Base-by-base conservation (phyloP, 495 filamentous ascomycete species). In the Tuber melanosporum region DNA sequence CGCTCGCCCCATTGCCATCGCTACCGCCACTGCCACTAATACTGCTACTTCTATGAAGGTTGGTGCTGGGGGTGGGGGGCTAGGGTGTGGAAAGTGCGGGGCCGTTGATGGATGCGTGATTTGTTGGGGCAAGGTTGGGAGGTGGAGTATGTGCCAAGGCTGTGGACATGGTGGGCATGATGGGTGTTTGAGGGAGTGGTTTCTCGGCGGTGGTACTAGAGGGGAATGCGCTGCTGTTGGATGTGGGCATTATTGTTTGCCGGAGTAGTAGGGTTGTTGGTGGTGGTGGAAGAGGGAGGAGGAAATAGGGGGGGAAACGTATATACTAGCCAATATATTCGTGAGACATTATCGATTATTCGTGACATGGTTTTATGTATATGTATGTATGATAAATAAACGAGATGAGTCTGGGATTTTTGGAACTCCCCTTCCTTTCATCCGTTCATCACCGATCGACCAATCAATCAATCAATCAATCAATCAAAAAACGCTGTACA, bases 201-300 rank as follows among this genome's bases (percentile, higher is more conserved):
- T 83, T 42, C 79, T 83, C 49, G 82, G 49, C 8, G 76, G 77
- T 10, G 45, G 44, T 4, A 39, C n/a, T 12, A 77, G 80, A 71
- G 79, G 80, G 22, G 80, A 72, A 14, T 83, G 82, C 75, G 79
- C 82, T 17, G 79, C 77, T 1, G 82, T 83, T 12, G 82, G 82
- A 36, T 83, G 82, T 72, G 82, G 81, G 45, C 81, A 83, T 66
- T 75, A 75, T n/a, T 83, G 82, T 74, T 75, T 83, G n/a, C 79
- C 82, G 3, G 71, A 73, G 47, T 62, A 62, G 26, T 32, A 32
- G 22, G 52, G 4, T 62, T 62, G 52, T n/a, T 14, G 52, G 52
- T 3, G 6, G n/a, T 3, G 22, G 49, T 19, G 20, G 7, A 2
- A 26, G n/a, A 15, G 14, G 45, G 15, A 47, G 45, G 20, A 8